phyloP scores from a whole-genome alignment of 2,329 filamentous ascomycete species.

The Fusarium duplospermum region DNA sequence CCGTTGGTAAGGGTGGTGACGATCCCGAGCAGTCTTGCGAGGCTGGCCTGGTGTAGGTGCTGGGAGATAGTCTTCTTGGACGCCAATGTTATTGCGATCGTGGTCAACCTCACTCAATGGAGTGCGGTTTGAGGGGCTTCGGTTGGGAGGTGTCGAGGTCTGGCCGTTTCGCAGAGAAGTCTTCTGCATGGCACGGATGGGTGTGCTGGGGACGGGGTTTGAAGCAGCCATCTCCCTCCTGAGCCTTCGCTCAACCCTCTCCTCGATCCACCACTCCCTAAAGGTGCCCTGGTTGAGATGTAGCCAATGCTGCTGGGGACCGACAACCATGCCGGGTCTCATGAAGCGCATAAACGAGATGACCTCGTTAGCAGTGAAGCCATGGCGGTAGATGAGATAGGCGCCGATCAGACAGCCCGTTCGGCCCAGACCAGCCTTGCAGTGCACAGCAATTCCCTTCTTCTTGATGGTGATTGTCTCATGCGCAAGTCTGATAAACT shows the following conservation, averaged over 20 bases:
- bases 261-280: slow-evolving; percentile 98
- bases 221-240: slow-evolving; percentile 68
- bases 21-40: slow-evolving; percentile 85
- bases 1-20: slow-evolving; percentile 78
- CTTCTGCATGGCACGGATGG: slow-evolving; percentile 71
- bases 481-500: slow-evolving; percentile 94
- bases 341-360: slow-evolving; percentile 99
- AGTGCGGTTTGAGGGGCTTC: slow-evolving; percentile 78
- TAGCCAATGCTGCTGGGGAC: slow-evolving; percentile 98
- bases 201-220: slow-evolving; percentile 67
- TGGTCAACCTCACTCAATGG: slow-evolving; percentile 95
- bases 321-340: slow-evolving; percentile 98
- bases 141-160: slow-evolving; percentile 86
- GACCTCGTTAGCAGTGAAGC: slow-evolving; percentile 96
- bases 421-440: slow-evolving; percentile 95
- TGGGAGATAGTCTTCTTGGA: slow-evolving; percentile 91
- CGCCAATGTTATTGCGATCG: slow-evolving; percentile 74
- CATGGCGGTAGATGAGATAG: slow-evolving; percentile 96
- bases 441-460: slow-evolving; percentile 96
- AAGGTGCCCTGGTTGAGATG: slow-evolving; percentile 97
- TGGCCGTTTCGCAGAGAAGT: slow-evolving; percentile 71
- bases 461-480: slow-evolving; percentile 92
- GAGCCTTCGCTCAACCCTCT: slow-evolving; percentile 79
- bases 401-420: slow-evolving; percentile 97
- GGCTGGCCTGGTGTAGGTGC: slow-evolving; percentile 96